A percentile compares a stretch with the other conserved stretches of the same genome.
Evolutionary conservation across 2,329 filamentous ascomycete species (phyloP).

Genomic region (Beauveria caledonica): DNA sequence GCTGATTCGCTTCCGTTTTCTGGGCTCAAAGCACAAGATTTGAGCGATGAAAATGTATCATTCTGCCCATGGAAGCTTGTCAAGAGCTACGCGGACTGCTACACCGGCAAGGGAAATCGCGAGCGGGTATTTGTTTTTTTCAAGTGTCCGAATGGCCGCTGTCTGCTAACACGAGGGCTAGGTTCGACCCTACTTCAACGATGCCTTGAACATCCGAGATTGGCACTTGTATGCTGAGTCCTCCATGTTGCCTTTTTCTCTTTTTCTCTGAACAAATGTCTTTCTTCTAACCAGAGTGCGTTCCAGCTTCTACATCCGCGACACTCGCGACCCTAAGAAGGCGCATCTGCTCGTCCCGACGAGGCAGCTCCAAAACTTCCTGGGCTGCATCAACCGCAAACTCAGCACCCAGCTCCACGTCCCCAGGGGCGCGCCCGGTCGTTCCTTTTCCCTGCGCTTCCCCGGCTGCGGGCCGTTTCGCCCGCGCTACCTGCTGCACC

Average conservation of each 20-base stretch:
- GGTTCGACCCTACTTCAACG: conserved; percentile 45
- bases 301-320: conserved; percentile 58
- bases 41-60: conserved; percentile 15
- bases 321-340: conserved; percentile 36
- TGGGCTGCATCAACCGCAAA: conserved; percentile 56
- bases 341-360: conserved; percentile 62
- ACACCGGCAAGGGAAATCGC: conserved; percentile 45
- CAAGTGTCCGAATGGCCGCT: neutral
- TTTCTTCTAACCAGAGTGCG: neutral
- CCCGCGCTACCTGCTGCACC: conserved; percentile 62
- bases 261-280: too few species aligned
- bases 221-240: conserved; percentile 67
- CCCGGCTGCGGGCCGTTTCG: conserved; percentile 48
- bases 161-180: conserved; percentile 18
- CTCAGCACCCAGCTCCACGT: conserved; percentile 48
- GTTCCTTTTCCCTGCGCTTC: conserved; percentile 56
- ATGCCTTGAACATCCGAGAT: conserved; percentile 47
- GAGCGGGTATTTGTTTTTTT: conserved; percentile 32
- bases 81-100: conserved; percentile 49
- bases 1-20: neutral
- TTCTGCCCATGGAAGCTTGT: conserved; percentile 49
- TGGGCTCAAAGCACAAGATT: neutral
- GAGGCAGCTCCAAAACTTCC: conserved; percentile 54
- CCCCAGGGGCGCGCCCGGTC: conserved; percentile 40
- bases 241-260: neutral